Percentiles rank a stretch among this genome's conserved stretches.
Evolutionary conservation across 2,329 filamentous ascomycete genomes (phyloP).

Genomic region (Hymenoscyphus salicellus): DNA sequence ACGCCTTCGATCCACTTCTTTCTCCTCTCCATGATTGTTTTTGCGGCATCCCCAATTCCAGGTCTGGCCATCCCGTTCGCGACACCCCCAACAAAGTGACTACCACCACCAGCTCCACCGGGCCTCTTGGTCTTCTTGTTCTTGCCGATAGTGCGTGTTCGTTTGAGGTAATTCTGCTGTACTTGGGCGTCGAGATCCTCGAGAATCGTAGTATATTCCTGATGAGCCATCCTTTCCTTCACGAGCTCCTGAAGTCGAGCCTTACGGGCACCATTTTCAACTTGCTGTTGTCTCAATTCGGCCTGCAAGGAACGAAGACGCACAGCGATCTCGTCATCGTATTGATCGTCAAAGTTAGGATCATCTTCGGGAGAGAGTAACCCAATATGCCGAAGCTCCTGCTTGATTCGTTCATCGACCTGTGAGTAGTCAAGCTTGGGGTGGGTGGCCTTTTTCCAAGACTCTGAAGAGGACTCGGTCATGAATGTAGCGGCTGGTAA

Average conservation of each 20-base stretch:
- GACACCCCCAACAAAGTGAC: constrained; percentile 57
- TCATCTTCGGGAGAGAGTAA: constrained; percentile 68
- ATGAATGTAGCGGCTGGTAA: constrained; percentile 73
- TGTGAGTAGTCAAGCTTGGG: constrained; percentile 78
- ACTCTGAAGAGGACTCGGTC: constrained; percentile 69
- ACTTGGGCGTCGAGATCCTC: constrained; percentile 95
- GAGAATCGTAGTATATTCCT: constrained; percentile 94
- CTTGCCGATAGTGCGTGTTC: constrained; percentile 90
- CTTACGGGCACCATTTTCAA: constrained; percentile 89
- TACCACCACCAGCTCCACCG: constrained; percentile 71
- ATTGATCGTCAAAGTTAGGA: constrained; percentile 83
- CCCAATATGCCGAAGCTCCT: constrained; percentile 86
- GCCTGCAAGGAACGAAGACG: constrained; percentile 81
- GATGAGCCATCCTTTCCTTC: constrained; percentile 88
- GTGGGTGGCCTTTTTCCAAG: constrained; percentile 75
- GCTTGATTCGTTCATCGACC: constrained; percentile 86
- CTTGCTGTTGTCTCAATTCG: constrained; percentile 76
- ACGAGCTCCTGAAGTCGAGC: constrained; percentile 81
- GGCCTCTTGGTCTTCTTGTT: constrained; percentile 84
- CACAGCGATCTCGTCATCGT: constrained; percentile 90
- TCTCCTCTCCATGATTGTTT: constrained; percentile 87
- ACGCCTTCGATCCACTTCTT: constrained; percentile 88
- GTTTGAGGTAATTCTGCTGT: constrained; percentile 91
- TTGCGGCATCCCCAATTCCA: constrained; percentile 85
- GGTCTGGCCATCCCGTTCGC: constrained; percentile 64